Base-by-base conservation (phyloP, 2,329 filamentous ascomycete species). In the Colletotrichum incanum region DNA sequence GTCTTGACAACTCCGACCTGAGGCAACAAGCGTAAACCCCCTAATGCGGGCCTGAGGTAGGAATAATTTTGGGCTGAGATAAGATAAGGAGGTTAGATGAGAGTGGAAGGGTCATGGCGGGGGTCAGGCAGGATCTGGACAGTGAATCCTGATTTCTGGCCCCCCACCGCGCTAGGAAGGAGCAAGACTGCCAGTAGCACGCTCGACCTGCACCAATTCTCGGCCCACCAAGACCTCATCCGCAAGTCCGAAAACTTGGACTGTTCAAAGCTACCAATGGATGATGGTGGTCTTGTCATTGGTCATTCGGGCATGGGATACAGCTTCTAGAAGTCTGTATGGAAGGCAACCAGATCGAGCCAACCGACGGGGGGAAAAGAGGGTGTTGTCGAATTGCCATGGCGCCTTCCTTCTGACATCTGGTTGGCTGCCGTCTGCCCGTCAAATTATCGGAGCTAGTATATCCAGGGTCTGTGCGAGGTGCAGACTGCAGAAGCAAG, bases 301-400 rank as follows among this genome's bases (percentile, higher is more conserved):
- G 60, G 60, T 39, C 52, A 12, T 20, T 2, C 34, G 28, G 43
- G 34, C 34, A 12, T 26, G 34, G 18, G 55, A 39, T 37, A 61
- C n/a, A 47, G 63, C 55, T 67, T 71, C 67, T 50, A 66, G 67
- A 71, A 71, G 41, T 45, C 59, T 47, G 67, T 55, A 61, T 55
- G 41, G 67, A 71, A 67, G 47, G 26, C 49, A 23, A n/a, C 20
- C n/a, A 39, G 63, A 71, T 67, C 63, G 63, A 56, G 47, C 56
- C 65, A 55, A 41, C 39, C 47, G 49, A 58, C 41, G 47, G 55
- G 47, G 61, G 59, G 59, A 50, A 34, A 23, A n/a, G 20, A 26
- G 47, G 47, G 67, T 67, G 55, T 66, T n/a, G 54, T 60, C 34
- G 37, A 39, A 54, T 34, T 23, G 28, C 2, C 52, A 52, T 52